Evolutionary conservation across 345 rosid species (phyloP).

Genomic region (Triadica sebifera): DNA sequence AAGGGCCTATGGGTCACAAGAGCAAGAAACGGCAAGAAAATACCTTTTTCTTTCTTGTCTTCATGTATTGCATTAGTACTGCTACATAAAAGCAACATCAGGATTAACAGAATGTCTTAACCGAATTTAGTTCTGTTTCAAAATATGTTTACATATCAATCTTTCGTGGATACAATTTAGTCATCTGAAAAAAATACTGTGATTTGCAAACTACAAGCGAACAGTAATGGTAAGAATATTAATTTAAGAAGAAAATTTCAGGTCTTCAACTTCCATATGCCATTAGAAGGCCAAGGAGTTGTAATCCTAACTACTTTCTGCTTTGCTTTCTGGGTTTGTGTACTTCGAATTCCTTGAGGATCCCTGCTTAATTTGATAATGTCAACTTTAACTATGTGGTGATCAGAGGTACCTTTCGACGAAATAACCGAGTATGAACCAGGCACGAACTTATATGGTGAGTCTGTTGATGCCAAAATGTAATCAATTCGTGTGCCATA

Average conservation of each 20-base stretch:
- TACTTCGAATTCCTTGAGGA: constrained; percentile 28
- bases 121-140: neutral
- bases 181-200: neutral
- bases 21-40: neutral
- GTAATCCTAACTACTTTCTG: constrained; percentile 36
- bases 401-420: constrained; percentile 92
- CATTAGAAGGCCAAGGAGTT: constrained; percentile 37
- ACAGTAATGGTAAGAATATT: neutral
- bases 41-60: neutral
- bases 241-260: neutral
- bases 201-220: neutral
- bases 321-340: constrained; percentile 31
- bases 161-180: neutral
- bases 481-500: constrained; percentile 91
- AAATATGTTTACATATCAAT: neutral
- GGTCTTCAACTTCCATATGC: constrained; percentile 38
- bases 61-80: neutral
- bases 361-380: constrained; percentile 35
- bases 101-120: neutral
- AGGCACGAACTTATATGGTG: constrained; percentile 62
- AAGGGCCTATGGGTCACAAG: neutral
- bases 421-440: constrained; percentile 80
- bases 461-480: constrained; percentile 58
- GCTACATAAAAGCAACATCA: neutral
- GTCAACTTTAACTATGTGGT: constrained; percentile 86